Base-by-base conservation (phyloP, 805 yeast species). In the Nakazawaea wyomingensis region DNA sequence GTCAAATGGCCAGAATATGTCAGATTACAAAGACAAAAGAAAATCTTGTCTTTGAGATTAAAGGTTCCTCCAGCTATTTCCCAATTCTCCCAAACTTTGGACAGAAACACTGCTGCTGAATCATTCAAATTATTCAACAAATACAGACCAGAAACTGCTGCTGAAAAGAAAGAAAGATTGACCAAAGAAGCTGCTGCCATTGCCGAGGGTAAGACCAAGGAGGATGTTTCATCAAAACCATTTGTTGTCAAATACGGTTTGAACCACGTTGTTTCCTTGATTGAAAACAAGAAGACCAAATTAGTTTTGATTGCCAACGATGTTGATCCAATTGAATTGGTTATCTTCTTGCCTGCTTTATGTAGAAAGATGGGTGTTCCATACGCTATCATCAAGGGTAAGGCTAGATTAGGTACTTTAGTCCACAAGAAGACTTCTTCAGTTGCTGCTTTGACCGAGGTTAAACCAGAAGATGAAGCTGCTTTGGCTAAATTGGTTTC, bases 331-430 rank as follows among this genome's bases (percentile, higher is more conserved):
- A 86, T 91, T 66, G 99, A 91, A 78, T 80, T 91, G 66, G 98
- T 91, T 59, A 77, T 91, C 64, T 91, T 87, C 85, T 77, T 91
- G 61, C 99, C 99, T 68, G 97, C 99, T 73, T 81, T 91, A 67
- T 91, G 97, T 80, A 88, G 91, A 78, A 93, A 93, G 85, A 82
- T 91, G 95, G 98, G 97, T 76, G 90, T 93, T 55, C 98, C 99
- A 69, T 90, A 90, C 80, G 97, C 98, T 54, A 85, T 90, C 68
- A 86, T 90, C 68, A 89, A 89, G 82, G 96, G 96, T 72, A 89
- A 89, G 85, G 96, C 96, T 57, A 87, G 98, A 81, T 83, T 91
- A 65, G 98, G 98, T 59, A 85, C 97, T 63, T 74, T 91, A 62
- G 96, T 89, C 53, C 96, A 91, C 89, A 80, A 90, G 80, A 91